Base-by-base conservation (phyloP, 2,329 filamentous ascomycete genomes). In the Paraconiothyrium brasiliense region DNA sequence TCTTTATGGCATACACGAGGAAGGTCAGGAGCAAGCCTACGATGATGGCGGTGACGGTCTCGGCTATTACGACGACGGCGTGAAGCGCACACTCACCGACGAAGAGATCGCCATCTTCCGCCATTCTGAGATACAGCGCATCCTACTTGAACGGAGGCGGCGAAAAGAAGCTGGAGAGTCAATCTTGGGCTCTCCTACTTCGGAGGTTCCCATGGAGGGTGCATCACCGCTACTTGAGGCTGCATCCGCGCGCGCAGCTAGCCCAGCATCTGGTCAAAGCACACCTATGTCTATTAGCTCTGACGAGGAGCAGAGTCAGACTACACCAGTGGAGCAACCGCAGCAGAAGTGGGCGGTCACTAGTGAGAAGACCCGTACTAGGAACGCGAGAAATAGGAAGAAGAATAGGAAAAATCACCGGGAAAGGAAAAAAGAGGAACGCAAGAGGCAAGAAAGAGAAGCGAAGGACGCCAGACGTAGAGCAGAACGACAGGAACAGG, bases 21-120 rank as follows among this genome's bases (percentile, higher is more conserved):
- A 34, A 71, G 75, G 59, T 65, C 76, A n/a, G 76, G 81, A 61
- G 50, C 63, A 67, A 6, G 44, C 54, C n/a, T 61, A 66, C 27
- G 75, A 79, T 2, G 76, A 83, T 20, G 84, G 85, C 32, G 87
- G 89, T 30, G 90, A 92, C 72, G 87, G 81, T 0, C 82, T 97
- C 16, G 94, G 93, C 20, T 94, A 92, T 78, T 98, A 98, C 69
- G 79, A 86, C 0, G 94, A 98, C 73, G 94, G 94, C 3, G 87
- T 89, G 63, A 95, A 95, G 76, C 90, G 94, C 44, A 97, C 93
- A 20, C 83, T 98, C 70, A 97, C 94, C 10, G 92, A 97, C 72
- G 92, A 93, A 69, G 92, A 97, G 81, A 92, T 97, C 68, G 87
- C 88, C 57, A 94, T 97, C 63, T 97, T 97, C 76, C 86, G 94